Evolutionary conservation across 371 early-diverging fungal genomes (phyloP), one percentile per base, ranked within the genome.

Genomic region (Synchytrium microbalum): DNA sequence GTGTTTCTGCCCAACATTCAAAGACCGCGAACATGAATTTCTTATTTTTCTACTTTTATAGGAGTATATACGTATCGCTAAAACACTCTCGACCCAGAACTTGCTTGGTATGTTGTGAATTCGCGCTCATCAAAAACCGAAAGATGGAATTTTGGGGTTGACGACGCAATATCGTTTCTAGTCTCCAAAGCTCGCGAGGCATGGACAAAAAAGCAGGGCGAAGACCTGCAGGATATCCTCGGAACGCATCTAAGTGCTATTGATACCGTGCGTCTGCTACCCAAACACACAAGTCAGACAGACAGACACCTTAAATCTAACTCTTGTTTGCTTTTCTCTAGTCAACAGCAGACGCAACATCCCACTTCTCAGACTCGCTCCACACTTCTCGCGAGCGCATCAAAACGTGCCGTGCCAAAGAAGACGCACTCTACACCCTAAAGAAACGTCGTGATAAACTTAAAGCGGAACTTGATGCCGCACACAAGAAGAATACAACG

Each of bases 401-500:
- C 46, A 38, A 38, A 38, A 19, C 46, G 10, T 10, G 5, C 10
- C 46, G 46, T 19, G 46, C 46, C 5, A 38, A 38, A 38, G 46
- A 38, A 38, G 19, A 38, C 46, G 46, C 46, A 38, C 46, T 38
- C 19, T 5, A 38, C 19, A 38, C 46, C 10, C 19, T 38, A 38
- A 38, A 38, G 46, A 38, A 38, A 38, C 5, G 46, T 10, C 5
- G 46, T 5, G 46, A 38, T 19, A 38, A 38, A 19, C 19, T 38
- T 5, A 5, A 19, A 38, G 19, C 5, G 5, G 46, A 38, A 19
- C 46, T 38, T 38, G 46, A 5, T 10, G 67, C 65, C 3, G 24
- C 51, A 14, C 60, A 64, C 32, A 69, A 65, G 32, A 66, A 65
- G 59, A 59, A 54, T 27, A 58, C 58, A 16, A 30, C 60, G 1